Conservation (phyloP, 2,329 filamentous ascomycete genomes). For the Colletotrichum tamarilloi region DNA sequence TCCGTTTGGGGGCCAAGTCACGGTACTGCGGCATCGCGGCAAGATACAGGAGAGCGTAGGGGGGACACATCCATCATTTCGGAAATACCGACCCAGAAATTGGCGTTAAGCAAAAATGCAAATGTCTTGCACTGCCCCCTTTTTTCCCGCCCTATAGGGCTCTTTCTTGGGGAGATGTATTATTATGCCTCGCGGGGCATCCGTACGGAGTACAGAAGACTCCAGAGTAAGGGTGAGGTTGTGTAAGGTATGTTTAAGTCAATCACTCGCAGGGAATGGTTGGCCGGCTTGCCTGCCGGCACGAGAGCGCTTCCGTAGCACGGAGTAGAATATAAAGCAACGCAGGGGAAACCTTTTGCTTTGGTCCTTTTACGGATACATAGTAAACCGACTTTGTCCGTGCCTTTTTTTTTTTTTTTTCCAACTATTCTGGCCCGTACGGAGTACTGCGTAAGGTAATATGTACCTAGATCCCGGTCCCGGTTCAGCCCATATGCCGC, state of each 20-base stretch:
- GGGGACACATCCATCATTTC: background rate
- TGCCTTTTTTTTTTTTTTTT: too few relatives aligned
- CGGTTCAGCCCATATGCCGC: conserved; percentile 3
- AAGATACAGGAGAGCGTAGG: background rate
- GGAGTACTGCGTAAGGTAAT: too few relatives aligned
- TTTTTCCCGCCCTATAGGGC: conserved; percentile 5
- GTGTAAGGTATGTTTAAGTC: background rate
- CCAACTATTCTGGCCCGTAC: too few relatives aligned
- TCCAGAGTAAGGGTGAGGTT: too few relatives aligned
- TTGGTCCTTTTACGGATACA: too few relatives aligned
- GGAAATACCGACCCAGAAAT: background rate
- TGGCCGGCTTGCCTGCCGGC: too few relatives aligned
- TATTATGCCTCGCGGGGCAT: background rate
- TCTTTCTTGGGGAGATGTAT: background rate
- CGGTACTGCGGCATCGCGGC: background rate
- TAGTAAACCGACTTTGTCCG: too few relatives aligned
- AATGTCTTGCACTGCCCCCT: background rate
- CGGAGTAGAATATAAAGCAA: background rate
- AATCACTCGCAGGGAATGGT: too few relatives aligned
- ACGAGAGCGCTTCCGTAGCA: background rate
- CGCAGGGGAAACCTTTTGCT: background rate
- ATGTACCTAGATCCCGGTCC: background rate
- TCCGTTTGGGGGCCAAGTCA: background rate
- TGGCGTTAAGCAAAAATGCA: too few relatives aligned
- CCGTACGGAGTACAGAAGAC: background rate